Evolutionary conservation across 2,329 filamentous ascomycete species (phyloP).

Genomic region (Claviceps paspali): DNA sequence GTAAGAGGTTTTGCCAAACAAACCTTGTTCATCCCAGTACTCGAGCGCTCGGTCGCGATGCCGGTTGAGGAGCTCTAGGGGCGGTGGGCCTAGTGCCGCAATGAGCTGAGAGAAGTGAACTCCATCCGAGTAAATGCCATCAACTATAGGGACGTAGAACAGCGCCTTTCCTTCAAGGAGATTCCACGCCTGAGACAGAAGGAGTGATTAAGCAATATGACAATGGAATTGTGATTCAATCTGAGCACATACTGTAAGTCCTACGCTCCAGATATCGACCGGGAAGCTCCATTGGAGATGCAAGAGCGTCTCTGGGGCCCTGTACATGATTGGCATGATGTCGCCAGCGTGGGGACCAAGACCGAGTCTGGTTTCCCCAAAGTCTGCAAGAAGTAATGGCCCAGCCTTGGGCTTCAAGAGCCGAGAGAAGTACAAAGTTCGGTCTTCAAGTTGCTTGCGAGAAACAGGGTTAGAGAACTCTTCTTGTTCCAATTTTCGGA

Average conservation of each 20-base stretch:
- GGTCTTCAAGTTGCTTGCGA: neutral
- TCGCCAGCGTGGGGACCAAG: constrained; percentile 12
- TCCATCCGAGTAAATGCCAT: neutral
- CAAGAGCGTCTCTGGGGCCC: neutral
- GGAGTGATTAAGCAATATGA: no score
- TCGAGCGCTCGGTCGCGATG: neutral
- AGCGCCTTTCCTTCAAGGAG: neutral
- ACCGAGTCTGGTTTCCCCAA: neutral
- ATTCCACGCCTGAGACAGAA: neutral
- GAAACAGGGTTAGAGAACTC: neutral
- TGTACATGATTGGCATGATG: constrained; percentile 12
- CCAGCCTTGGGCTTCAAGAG: constrained; percentile 2
- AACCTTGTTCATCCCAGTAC: neutral
- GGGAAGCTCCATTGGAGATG: neutral
- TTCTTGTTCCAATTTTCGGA: neutral
- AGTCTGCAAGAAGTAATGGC: neutral
- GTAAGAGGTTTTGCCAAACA: neutral
- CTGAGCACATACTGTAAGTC: neutral
- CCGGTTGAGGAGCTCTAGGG: neutral
- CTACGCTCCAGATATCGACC: neutral
- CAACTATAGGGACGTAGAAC: neutral
- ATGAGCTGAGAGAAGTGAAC: neutral
- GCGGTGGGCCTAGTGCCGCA: neutral
- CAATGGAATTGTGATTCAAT: neutral
- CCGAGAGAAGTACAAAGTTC: neutral